Evolutionary conservation across 2,329 filamentous ascomycete species (phyloP), one percentile per base, ranked within the genome.

Genomic region (Aureobasidium sp.): DNA sequence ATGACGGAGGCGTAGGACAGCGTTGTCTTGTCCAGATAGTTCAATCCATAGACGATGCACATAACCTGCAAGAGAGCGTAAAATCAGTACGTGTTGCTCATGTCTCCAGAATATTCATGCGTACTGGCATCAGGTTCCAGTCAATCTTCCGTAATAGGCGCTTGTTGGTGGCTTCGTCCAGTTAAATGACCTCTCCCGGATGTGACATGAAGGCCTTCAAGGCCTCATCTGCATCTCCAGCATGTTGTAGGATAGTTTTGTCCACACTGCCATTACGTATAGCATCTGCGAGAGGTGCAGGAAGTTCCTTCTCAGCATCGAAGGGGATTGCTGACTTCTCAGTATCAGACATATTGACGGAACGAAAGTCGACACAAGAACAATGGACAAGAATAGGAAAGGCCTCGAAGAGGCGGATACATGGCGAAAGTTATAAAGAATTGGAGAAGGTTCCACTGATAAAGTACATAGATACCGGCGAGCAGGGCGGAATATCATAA

Each of bases 141-240:
- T 88, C 86, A 63, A 88, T 86, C 59, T 77, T 81, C 21, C 77
- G 73, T n/a, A 87, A 68, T 16, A 88, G 69, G n/a, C 81, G 74
- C 65, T 78, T 82, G 66, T 83, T 85, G 29, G 81, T 83, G 50
- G 78, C 78, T 65, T 80, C 81, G 59, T 82, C 82, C 39, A 86
- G 71, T 39, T 79, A 75, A 27, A 85, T 73, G 0, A 79, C 69
- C 66, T 83, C 76, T 27, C 81, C 82, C 1, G 78, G 73, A 32
- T 54, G 50, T 10, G 75, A 71, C 52, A 72, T 75, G 65, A 84
- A 81, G 3, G 80, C 83, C 66, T 83, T 81, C 77, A 85, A 75
- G 32, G 83, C 83, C 62, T 84, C 82, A 66, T 86, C 83, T 32
- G 78, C 83, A 77, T 85, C 81, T 60, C 82, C 77, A 2, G 79